Evolutionary conservation across 2,329 filamentous ascomycete species (phyloP).

Genomic region (Sclerotinia trifoliorum): DNA sequence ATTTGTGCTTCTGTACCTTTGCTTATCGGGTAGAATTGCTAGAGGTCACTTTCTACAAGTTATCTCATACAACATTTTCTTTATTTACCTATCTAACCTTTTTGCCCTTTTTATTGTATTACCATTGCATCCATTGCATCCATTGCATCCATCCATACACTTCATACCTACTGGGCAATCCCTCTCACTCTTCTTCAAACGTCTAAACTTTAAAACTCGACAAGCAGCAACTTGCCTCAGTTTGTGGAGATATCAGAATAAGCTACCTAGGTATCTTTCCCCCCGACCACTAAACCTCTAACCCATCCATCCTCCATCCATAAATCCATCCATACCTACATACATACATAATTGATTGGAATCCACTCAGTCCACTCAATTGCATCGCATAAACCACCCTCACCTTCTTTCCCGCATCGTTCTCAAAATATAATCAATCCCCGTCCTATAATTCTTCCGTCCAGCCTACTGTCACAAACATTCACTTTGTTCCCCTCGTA

Average conservation of each 20-base stretch:
- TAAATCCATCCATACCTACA: too few species aligned
- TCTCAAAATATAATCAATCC: slow-evolving; percentile 8
- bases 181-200: neutral
- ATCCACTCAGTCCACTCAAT: slow-evolving; percentile 12
- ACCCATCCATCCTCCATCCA: neutral
- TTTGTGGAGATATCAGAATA: slow-evolving; percentile 2
- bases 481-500: slow-evolving; percentile 7
- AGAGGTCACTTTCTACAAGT: neutral
- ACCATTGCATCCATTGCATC: neutral
- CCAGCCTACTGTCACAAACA: slow-evolving; percentile 5
- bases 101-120: neutral
- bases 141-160: too few species aligned
- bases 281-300: slow-evolving; percentile 8
- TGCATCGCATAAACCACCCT: slow-evolving; percentile 13
- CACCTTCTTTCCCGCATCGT: slow-evolving; percentile 7
- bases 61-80: neutral
- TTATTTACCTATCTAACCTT: neutral
- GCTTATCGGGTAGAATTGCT: slow-evolving; percentile 8
- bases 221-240: neutral
- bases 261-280: neutral
- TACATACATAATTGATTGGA: neutral
- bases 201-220: slow-evolving; percentile 2
- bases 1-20: slow-evolving; percentile 10
- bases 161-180: too few species aligned
- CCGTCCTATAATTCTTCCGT: slow-evolving; percentile 12